Evolutionary conservation across 305 asterid species (phyloP).

Genomic region (Euphrasia arctica): DNA sequence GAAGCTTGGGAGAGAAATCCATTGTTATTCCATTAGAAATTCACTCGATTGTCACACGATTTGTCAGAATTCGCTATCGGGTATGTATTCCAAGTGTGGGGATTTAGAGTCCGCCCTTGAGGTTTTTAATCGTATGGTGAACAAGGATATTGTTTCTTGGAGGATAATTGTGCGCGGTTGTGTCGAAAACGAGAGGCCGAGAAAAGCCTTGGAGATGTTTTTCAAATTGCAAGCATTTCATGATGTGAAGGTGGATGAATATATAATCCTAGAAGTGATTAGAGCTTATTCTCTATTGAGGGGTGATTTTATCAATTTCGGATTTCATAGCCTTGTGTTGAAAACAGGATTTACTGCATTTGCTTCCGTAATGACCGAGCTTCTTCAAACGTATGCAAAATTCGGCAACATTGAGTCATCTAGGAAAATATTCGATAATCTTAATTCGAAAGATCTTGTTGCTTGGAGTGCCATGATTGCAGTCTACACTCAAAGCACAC

Average conservation of each 20-base stretch:
- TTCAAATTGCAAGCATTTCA: slow-evolving; percentile 38
- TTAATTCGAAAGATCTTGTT: slow-evolving; percentile 57
- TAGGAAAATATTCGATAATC: slow-evolving; percentile 49
- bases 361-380: slow-evolving; percentile 52
- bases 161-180: slow-evolving; percentile 60
- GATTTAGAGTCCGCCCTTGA: slow-evolving; percentile 39
- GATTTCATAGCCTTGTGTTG: slow-evolving; percentile 50
- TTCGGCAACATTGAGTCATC: slow-evolving; percentile 53
- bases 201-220: slow-evolving; percentile 43
- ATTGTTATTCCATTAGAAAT: slow-evolving; percentile 53
- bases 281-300: slow-evolving; percentile 46
- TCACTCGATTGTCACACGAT: slow-evolving; percentile 30
- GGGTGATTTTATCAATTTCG: slow-evolving; percentile 35
- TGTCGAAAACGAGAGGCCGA: slow-evolving; percentile 41
- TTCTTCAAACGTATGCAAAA: slow-evolving; percentile 58
- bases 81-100: slow-evolving; percentile 70
- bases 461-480: slow-evolving; percentile 80
- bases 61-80: slow-evolving; percentile 53
- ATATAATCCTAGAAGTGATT: slow-evolving; percentile 44
- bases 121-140: slow-evolving; percentile 46
- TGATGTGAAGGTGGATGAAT: slow-evolving; percentile 45
- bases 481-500: slow-evolving; percentile 49
- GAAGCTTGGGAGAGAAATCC: slow-evolving; percentile 61
- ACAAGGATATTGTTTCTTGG: slow-evolving; percentile 76
- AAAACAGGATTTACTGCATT: slow-evolving; percentile 49